These are phyloP conservation scores for Ottelia alismoides DNA, from an alignment of 106 monocot species.

Conservation along the genomic window DNA sequence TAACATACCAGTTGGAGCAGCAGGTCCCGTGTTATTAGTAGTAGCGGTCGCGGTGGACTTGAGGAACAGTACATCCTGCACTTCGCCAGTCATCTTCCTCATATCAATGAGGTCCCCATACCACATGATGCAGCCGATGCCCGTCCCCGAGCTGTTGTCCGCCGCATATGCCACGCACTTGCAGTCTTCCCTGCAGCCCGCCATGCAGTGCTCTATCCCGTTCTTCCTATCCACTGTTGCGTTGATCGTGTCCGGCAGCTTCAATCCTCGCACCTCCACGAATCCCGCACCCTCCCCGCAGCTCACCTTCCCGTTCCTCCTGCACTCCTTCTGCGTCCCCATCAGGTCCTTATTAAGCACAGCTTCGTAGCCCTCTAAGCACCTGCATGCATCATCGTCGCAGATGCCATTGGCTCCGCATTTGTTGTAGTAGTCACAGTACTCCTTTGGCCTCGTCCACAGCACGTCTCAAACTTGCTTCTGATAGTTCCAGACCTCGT, in stretches of 20 bases:
- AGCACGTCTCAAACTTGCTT: background rate
- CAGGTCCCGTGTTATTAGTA: no score
- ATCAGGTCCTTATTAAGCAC: background rate
- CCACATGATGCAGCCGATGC: no score
- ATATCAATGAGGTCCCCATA: no score
- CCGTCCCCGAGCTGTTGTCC: no score
- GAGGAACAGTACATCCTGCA: no score
- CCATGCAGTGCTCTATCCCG: slow-evolving; percentile 1
- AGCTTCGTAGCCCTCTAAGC: slow-evolving; percentile 2
- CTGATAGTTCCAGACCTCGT: background rate
- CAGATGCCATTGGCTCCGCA: no score
- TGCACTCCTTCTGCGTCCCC: slow-evolving; percentile 1
- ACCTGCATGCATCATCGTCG: slow-evolving; percentile 1
- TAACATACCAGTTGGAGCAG: no score
- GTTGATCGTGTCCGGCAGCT: slow-evolving; percentile 12
- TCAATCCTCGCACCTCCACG: background rate
- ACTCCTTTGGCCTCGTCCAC: slow-evolving; percentile 1
- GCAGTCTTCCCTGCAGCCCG: slow-evolving; percentile 2
- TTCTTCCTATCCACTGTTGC: background rate
- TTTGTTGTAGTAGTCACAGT: no score
- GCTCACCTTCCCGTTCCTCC: background rate
- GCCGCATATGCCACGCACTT: slow-evolving; percentile 6
- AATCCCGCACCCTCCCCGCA: no score
- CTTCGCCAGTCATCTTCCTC: background rate
- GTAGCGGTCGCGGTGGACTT: no score